These are phyloP conservation scores for Pichia ethanolica DNA, from an alignment of 805 yeast genomes.

Conservation along the genomic window DNA sequence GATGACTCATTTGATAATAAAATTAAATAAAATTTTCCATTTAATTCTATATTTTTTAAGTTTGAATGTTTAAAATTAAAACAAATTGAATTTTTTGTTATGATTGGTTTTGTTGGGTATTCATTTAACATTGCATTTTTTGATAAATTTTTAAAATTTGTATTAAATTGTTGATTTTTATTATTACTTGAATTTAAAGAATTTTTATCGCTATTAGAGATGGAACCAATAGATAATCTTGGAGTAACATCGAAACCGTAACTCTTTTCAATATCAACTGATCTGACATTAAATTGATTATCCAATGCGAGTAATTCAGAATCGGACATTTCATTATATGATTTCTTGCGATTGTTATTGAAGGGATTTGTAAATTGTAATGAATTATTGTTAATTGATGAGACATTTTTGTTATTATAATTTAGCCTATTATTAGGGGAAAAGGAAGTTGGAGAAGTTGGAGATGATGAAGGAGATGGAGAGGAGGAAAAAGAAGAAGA, in stretches of 20 bases:
- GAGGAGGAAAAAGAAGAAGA: conserved; percentile 3
- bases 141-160: conserved; percentile 8
- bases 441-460: conserved; percentile 9
- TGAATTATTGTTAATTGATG: conserved; percentile 6
- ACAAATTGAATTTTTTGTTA: conserved; percentile 27
- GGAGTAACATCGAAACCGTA: conserved; percentile 11
- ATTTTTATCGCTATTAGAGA: conserved; percentile 11
- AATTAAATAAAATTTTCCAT: conserved; percentile 31
- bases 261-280: conserved; percentile 30
- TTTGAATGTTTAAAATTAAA: conserved; percentile 39
- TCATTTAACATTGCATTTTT: conserved; percentile 16
- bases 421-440: neutral
- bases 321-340: conserved; percentile 44
- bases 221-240: conserved; percentile 10
- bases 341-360: conserved; percentile 30
- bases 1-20: conserved; percentile 59
- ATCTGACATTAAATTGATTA: conserved; percentile 39
- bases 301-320: conserved; percentile 49
- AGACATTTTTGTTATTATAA: neutral
- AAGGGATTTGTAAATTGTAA: conserved; percentile 11
- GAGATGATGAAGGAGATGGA: conserved; percentile 14
- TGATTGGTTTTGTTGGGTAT: conserved; percentile 29
- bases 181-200: conserved; percentile 5
- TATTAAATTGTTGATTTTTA: neutral
- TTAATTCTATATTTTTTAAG: conserved; percentile 16